Evolutionary conservation across 2,329 filamentous ascomycete species (phyloP).

Genomic region (Canariomyces notabilis): DNA sequence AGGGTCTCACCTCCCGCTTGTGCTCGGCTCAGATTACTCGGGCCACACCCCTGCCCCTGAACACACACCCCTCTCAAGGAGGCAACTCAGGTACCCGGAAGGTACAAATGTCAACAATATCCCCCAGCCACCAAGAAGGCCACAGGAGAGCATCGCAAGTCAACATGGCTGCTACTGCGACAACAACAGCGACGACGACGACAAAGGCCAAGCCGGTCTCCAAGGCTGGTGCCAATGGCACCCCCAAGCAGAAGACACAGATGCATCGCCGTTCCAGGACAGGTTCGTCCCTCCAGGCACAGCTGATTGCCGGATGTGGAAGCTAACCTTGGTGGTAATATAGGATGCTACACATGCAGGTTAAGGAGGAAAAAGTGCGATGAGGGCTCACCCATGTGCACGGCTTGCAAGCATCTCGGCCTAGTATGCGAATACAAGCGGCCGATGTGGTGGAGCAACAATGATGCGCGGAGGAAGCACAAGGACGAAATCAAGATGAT

Average conservation of each 20-base stretch:
- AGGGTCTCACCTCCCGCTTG: constrained; percentile 39
- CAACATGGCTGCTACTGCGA: constrained; percentile 54
- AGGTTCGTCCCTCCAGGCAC: constrained; percentile 56
- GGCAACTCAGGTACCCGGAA: constrained; percentile 40
- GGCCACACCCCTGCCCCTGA: constrained; percentile 22
- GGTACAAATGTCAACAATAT: constrained; percentile 62
- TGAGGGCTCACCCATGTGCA: constrained; percentile 57
- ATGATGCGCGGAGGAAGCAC: constrained; percentile 75
- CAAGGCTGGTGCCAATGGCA: constrained; percentile 46
- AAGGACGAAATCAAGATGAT: constrained; percentile 96
- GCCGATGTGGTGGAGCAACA: constrained; percentile 96
- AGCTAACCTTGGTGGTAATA: constrained; percentile 29
- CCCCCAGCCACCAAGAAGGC: constrained; percentile 54
- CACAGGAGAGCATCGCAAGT: constrained; percentile 46
- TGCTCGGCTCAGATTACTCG: constrained; percentile 33
- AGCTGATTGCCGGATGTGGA: constrained; percentile 17
- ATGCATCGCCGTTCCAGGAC: constrained; percentile 93
- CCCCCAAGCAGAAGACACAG: constrained; percentile 68
- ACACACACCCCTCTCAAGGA: constrained; percentile 26
- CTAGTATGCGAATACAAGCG: constrained; percentile 93
- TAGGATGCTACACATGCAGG: constrained; percentile 65
- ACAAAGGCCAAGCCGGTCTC: constrained; percentile 54
- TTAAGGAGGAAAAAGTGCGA: constrained; percentile 66
- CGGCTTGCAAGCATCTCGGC: constrained; percentile 67
- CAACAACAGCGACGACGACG: constrained; percentile 42